Conservation (phyloP, 441 rosid species). For the Eutrema salsugineum region DNA sequence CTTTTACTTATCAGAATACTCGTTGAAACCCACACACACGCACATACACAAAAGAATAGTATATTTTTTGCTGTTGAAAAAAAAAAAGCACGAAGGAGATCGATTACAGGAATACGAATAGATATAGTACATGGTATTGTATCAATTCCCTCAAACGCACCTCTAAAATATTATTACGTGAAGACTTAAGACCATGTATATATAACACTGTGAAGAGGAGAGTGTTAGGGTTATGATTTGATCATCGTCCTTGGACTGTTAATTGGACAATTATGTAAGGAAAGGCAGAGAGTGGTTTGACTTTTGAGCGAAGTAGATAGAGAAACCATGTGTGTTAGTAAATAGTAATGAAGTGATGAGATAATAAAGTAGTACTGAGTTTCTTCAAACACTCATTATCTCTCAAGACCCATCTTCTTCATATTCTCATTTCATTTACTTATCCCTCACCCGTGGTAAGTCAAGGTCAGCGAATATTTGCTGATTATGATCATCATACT, state of each 20-base stretch:
- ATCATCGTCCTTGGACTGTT: not conserved
- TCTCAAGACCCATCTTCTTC: not conserved
- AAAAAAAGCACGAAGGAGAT: no score
- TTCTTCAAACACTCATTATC: not conserved
- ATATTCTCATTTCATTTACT: not conserved
- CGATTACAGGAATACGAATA: no score
- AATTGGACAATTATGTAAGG: constrained; percentile 3
- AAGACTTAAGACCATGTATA: no score
- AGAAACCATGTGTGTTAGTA: constrained; percentile 7
- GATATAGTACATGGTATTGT: no score
- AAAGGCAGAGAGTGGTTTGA: not conserved
- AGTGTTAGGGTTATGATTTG: constrained; percentile 5
- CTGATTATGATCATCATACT: no score
- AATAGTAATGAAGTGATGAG: not conserved
- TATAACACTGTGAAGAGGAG: no score
- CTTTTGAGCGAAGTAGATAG: not conserved
- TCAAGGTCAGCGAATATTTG: not conserved
- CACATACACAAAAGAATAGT: no score
- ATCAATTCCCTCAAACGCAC: no score
- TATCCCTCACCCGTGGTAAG: not conserved
- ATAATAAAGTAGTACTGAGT: not conserved
- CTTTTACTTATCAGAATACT: no score
- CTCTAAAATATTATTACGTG: no score
- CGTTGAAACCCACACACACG: no score
- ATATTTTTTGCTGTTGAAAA: no score